Evolutionary conservation across 805 yeast species (phyloP).

Genomic region (Cyberlindnera mycetangii): DNA sequence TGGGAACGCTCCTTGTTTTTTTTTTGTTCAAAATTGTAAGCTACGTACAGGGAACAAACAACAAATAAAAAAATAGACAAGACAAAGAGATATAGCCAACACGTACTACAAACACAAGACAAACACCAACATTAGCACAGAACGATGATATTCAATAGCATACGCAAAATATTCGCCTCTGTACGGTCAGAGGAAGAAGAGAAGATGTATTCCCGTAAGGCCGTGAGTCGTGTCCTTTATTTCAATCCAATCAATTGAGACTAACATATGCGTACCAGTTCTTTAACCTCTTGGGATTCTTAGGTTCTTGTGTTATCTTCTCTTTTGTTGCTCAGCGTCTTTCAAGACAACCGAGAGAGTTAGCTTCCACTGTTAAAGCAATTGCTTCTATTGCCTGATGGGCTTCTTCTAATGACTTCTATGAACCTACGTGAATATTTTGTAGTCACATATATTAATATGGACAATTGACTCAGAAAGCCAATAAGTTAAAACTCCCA

Average conservation of each 20-base stretch:
- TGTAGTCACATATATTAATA: too few species aligned
- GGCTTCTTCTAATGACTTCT: too few species aligned
- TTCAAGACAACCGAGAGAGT: slow-evolving; percentile 27
- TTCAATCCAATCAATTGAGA: background rate
- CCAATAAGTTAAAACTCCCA: too few species aligned
- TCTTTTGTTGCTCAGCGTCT: slow-evolving; percentile 71
- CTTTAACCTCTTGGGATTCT: slow-evolving; percentile 72
- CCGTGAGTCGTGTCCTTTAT: slow-evolving; percentile 37
- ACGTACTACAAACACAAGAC: background rate
- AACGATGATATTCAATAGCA: slow-evolving; percentile 64
- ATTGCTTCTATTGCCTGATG: too few species aligned
- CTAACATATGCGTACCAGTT: slow-evolving; percentile 36
- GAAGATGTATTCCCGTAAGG: slow-evolving; percentile 67
- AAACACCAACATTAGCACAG: background rate
- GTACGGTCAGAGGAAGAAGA: slow-evolving; percentile 88
- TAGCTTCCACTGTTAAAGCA: slow-evolving; percentile 24
- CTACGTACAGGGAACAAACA: too few species aligned
- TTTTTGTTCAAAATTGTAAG: too few species aligned
- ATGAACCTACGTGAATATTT: too few species aligned
- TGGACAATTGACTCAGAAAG: too few species aligned
- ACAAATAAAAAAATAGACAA: too few species aligned
- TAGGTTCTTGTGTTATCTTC: slow-evolving; percentile 77
- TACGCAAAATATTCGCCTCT: slow-evolving; percentile 75
- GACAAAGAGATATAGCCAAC: background rate
- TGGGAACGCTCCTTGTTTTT: slow-evolving; percentile 33